Conservation (phyloP, 2,329 filamentous ascomycete species). For the Coniochaeta ligniaria region DNA sequence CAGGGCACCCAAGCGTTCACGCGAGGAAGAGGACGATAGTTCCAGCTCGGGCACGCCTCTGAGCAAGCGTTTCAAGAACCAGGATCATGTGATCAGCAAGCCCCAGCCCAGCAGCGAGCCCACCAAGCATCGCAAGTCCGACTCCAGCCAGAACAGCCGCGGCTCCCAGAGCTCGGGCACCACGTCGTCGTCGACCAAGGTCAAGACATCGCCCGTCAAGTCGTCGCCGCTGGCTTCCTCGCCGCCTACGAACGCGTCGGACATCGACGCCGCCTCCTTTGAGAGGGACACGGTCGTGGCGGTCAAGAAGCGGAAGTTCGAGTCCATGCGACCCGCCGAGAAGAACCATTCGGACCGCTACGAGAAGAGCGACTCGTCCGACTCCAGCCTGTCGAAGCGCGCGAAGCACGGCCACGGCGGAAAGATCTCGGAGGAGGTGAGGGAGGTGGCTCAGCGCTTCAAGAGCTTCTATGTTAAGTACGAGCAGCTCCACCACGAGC, state of each 20-base stretch:
- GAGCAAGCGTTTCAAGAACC: slow-evolving; percentile 49
- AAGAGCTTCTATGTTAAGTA: slow-evolving; percentile 51
- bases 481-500: slow-evolving; percentile 47
- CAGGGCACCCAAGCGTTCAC: slow-evolving; percentile 41
- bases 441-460: slow-evolving; percentile 48
- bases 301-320: slow-evolving; percentile 13
- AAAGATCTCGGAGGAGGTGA: slow-evolving; percentile 37
- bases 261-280: slow-evolving; percentile 39
- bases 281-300: slow-evolving; percentile 4
- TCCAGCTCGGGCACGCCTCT: slow-evolving; percentile 53
- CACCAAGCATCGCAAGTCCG: slow-evolving; percentile 41
- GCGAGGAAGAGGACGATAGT: slow-evolving; percentile 48
- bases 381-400: slow-evolving; percentile 20
- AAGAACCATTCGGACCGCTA: slow-evolving; percentile 11
- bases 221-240: slow-evolving; percentile 60
- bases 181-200: slow-evolving; percentile 31
- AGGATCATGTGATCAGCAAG: slow-evolving; percentile 20
- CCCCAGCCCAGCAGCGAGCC: slow-evolving; percentile 6
- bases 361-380: slow-evolving; percentile 6
- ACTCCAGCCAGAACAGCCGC: slow-evolving; percentile 35
- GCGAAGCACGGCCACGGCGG: slow-evolving; percentile 22
- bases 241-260: slow-evolving; percentile 58
- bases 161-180: slow-evolving; percentile 16
- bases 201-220: slow-evolving; percentile 51
- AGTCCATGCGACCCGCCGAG: neutral